phyloP scores from a whole-genome alignment of 495 filamentous ascomycete species.

The Parathielavia hyrcaniae region DNA sequence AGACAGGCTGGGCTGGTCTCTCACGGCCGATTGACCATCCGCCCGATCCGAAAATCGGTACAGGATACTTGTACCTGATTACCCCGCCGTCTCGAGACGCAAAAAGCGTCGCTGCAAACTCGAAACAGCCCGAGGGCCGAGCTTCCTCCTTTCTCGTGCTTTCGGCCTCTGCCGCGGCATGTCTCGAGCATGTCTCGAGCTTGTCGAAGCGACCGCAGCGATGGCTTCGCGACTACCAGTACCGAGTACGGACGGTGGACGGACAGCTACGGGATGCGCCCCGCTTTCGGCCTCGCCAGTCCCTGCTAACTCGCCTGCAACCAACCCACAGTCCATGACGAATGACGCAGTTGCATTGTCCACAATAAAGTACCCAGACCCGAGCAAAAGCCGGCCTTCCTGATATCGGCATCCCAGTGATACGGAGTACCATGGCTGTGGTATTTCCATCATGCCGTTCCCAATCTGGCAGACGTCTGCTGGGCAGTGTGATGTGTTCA shows the following conservation, averaged over 20 bases:
- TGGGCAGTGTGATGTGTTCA: neutral
- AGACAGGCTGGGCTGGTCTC: no score
- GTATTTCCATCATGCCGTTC: slow-evolving; percentile 1
- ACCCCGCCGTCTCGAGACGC: slow-evolving; percentile 5
- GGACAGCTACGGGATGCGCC: no score
- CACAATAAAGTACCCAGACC: no score
- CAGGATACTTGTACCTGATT: neutral
- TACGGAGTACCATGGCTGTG: no score
- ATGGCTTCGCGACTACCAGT: no score
- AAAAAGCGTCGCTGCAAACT: neutral
- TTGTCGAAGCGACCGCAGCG: neutral
- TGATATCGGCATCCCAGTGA: slow-evolving; percentile 3
- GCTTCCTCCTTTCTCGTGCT: neutral
- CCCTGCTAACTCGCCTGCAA: neutral
- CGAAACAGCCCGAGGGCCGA: neutral
- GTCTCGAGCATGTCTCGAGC: neutral
- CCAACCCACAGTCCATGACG: slow-evolving; percentile 6
- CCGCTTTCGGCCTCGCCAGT: neutral
- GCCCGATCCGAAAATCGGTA: neutral
- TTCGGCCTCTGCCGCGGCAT: neutral
- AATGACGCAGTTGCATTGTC: slow-evolving; percentile 9
- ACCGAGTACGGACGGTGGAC: no score
- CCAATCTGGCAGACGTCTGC: neutral
- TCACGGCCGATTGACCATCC: no score
- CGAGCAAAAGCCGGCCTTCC: neutral